Percentiles rank a stretch among this genome's conserved stretches.
phyloP scores from a whole-genome alignment of 1,284 basidiomycete genomes.

The Trichosporon sp. region DNA sequence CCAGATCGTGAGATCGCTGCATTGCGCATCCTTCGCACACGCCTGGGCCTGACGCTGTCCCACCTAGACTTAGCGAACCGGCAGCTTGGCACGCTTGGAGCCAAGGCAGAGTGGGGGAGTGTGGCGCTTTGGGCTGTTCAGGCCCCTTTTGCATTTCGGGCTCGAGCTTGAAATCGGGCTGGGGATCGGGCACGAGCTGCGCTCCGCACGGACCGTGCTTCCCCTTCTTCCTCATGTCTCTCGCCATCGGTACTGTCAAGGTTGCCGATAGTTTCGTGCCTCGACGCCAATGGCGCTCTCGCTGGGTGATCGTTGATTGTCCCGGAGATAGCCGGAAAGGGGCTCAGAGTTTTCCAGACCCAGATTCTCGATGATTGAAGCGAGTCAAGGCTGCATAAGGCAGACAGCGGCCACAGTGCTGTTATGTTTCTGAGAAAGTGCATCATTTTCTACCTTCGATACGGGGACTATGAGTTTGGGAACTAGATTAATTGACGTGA shows the following conservation, averaged over 20 bases:
- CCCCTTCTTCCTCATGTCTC: no score
- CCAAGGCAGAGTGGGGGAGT: neutral
- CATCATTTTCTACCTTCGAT: conserved; percentile 3
- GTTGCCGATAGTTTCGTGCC: no score
- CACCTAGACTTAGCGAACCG: neutral
- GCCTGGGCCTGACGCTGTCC: neutral
- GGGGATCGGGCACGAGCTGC: neutral
- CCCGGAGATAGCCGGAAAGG: neutral
- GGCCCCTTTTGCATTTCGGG: neutral
- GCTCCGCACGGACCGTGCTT: neutral
- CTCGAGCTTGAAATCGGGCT: neutral
- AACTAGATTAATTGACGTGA: conserved; percentile 5
- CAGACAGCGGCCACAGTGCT: no score
- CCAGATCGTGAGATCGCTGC: neutral
- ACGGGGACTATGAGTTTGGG: conserved; percentile 6
- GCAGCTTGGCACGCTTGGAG: neutral
- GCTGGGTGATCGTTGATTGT: no score
- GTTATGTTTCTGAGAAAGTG: neutral
- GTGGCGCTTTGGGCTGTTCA: neutral
- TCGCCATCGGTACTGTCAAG: neutral
- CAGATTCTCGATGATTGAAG: no score
- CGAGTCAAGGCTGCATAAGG: no score
- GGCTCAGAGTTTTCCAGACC: no score
- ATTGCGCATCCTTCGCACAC: neutral
- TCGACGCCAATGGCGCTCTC: no score